Percentiles rank a stretch among this genome's conserved stretches.
Evolutionary conservation across 176 grass and related monocot genomes (phyloP).

Genomic region (Phoenix roebelenii): DNA sequence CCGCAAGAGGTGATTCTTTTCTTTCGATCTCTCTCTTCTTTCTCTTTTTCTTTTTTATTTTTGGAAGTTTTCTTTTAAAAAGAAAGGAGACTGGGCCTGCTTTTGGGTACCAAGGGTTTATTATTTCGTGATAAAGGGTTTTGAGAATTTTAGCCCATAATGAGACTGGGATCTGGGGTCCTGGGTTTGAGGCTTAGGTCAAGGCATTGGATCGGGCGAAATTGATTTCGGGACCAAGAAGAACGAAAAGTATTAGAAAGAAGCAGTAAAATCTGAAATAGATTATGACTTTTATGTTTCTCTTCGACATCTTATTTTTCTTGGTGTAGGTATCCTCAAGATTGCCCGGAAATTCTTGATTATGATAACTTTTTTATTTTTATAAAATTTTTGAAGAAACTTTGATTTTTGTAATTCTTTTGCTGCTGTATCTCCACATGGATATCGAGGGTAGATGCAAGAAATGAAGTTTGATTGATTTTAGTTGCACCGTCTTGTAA

Average conservation of each 20-base stretch:
- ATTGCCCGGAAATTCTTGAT: no score
- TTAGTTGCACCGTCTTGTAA: neutral
- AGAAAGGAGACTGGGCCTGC: neutral
- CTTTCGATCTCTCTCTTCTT: neutral
- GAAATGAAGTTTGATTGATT: neutral
- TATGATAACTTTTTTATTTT: no score
- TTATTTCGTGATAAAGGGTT: neutral
- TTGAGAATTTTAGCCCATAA: neutral
- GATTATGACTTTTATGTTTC: no score
- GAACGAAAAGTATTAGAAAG: neutral
- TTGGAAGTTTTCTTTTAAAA: neutral
- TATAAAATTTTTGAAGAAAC: no score
- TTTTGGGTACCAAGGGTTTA: neutral
- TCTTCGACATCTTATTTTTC: no score
- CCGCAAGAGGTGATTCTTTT: neutral
- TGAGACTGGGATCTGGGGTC: neutral
- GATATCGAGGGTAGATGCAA: neutral
- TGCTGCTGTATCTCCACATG: neutral
- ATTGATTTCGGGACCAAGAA: neutral
- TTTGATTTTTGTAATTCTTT: neutral
- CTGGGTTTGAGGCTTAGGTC: neutral
- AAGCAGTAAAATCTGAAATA: neutral
- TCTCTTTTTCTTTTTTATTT: neutral
- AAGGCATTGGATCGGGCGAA: neutral
- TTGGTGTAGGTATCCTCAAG: no score